Evolutionary conservation across 1,284 basidiomycete species (phyloP).

Genomic region (Tylopilus orsonianus): DNA sequence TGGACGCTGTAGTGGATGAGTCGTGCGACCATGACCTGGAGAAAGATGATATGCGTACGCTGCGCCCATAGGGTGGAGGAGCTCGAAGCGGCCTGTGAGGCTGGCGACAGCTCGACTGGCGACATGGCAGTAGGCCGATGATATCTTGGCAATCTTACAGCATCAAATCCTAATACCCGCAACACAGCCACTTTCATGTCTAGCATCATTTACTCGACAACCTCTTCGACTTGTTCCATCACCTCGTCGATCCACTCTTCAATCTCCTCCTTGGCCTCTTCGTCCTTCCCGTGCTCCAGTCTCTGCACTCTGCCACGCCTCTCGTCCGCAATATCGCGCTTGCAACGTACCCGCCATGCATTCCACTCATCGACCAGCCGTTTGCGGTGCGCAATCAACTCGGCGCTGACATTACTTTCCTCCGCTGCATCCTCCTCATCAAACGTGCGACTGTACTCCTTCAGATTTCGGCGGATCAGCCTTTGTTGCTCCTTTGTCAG

Average conservation of each 20-base stretch:
- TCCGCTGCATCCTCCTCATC: slow-evolving; percentile 98
- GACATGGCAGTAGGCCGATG: slow-evolving; percentile 25
- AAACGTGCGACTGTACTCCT: slow-evolving; percentile 89
- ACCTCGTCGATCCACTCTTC: slow-evolving; percentile 91
- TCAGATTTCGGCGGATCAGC: slow-evolving; percentile 85
- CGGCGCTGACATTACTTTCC: slow-evolving; percentile 91
- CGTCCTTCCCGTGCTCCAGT: slow-evolving; percentile 39
- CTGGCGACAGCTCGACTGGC: slow-evolving; percentile 30
- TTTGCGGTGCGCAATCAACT: slow-evolving; percentile 89
- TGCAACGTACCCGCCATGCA: slow-evolving; percentile 78
- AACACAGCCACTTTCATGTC: slow-evolving; percentile 19
- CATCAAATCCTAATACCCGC: not conserved
- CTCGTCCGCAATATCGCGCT: slow-evolving; percentile 59
- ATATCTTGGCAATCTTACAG: slow-evolving; percentile 13
- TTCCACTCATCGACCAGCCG: slow-evolving; percentile 98
- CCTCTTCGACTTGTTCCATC: slow-evolving; percentile 83
- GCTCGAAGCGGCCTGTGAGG: slow-evolving; percentile 24
- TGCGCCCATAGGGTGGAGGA: slow-evolving; percentile 47
- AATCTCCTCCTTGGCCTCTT: slow-evolving; percentile 79
- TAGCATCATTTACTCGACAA: slow-evolving; percentile 39
- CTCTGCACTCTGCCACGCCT: slow-evolving; percentile 39
- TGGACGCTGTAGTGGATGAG: slow-evolving; percentile 57
- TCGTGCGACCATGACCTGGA: not conserved
- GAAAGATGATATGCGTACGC: slow-evolving; percentile 33
- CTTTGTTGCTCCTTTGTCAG: slow-evolving; percentile 90